Conservation (phyloP, 176 grass and related monocot species). For the Dactylis glomerata region DNA sequence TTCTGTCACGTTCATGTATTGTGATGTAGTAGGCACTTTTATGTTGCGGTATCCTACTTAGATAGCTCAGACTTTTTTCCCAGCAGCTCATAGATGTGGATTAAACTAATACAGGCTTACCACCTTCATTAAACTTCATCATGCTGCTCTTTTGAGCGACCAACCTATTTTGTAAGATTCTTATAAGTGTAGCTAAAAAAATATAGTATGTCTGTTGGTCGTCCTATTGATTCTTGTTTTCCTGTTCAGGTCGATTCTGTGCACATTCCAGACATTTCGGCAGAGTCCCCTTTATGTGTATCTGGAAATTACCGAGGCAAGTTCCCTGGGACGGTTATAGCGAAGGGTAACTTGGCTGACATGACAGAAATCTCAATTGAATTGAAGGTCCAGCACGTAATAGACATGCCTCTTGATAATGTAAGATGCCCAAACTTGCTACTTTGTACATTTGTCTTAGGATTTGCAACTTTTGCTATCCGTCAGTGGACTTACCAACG, state of each 20-base stretch:
- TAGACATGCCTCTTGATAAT: constrained; percentile 84
- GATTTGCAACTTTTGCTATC: constrained; percentile 17
- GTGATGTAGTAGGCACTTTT: neutral
- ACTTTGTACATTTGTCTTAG: constrained; percentile 3
- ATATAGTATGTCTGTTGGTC: neutral
- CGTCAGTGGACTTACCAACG: neutral
- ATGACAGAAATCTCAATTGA: constrained; percentile 79
- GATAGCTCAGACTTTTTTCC: neutral
- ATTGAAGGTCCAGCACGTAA: constrained; percentile 70
- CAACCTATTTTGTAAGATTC: neutral
- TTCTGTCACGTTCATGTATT: neutral
- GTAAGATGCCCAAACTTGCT: constrained; percentile 37
- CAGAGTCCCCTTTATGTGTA: constrained; percentile 55
- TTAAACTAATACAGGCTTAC: neutral
- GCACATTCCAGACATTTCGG: constrained; percentile 79
- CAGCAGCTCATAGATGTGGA: neutral
- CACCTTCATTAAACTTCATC: neutral
- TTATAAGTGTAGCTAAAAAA: neutral
- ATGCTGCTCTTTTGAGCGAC: neutral
- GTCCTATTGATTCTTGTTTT: neutral
- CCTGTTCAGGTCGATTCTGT: constrained; percentile 62
- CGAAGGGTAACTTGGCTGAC: constrained; percentile 81
- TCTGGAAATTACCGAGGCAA: constrained; percentile 90
- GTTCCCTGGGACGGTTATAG: constrained; percentile 59
- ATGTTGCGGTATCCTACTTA: neutral